Percentiles rank a stretch among this genome's conserved stretches.
These are phyloP conservation scores for Xylariaceae sp. DNA, from an alignment of 2,329 filamentous ascomycete species.

Conservation along the genomic window DNA sequence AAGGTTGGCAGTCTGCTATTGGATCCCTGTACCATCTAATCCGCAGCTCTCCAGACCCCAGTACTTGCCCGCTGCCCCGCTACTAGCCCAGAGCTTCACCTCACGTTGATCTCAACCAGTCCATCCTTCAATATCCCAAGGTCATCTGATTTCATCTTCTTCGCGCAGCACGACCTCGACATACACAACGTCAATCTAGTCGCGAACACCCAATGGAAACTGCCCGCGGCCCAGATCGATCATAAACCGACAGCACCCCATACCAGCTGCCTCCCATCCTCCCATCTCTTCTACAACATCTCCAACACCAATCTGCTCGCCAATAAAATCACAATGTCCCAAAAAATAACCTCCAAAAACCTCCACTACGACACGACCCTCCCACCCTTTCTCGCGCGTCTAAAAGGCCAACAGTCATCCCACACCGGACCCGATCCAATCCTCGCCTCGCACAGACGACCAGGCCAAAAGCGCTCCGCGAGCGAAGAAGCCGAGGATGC, in stretches of 20 bases:
- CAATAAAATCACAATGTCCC: constrained; percentile 38
- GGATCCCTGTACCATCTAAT: too few species aligned
- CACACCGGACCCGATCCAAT: constrained; percentile 51
- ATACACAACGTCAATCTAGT: too few species aligned
- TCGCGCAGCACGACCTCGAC: too few species aligned
- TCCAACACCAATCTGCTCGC: not conserved
- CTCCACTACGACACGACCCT: constrained; percentile 62
- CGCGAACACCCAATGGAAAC: too few species aligned
- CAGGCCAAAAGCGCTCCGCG: constrained; percentile 49
- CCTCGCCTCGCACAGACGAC: constrained; percentile 48
- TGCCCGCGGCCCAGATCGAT: too few species aligned
- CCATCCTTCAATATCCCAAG: too few species aligned
- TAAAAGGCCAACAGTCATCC: constrained; percentile 45
- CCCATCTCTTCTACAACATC: constrained; percentile 1
- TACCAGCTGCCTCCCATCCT: not conserved
- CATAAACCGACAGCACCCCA: not conserved
- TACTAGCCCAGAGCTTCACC: too few species aligned
- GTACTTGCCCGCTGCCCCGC: too few species aligned
- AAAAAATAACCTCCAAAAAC: constrained; percentile 69
- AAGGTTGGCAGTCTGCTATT: too few species aligned
- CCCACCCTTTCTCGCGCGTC: constrained; percentile 59
- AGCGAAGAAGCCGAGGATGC: constrained; percentile 74
- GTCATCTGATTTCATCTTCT: too few species aligned
- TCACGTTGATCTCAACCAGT: too few species aligned
- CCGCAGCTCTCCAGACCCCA: too few species aligned